A percentile compares a stretch with the other conserved stretches of the same genome.
phyloP scores from a whole-genome alignment of 225 moss, liverwort and hornwort species.

The Marchantia polymorpha region DNA sequence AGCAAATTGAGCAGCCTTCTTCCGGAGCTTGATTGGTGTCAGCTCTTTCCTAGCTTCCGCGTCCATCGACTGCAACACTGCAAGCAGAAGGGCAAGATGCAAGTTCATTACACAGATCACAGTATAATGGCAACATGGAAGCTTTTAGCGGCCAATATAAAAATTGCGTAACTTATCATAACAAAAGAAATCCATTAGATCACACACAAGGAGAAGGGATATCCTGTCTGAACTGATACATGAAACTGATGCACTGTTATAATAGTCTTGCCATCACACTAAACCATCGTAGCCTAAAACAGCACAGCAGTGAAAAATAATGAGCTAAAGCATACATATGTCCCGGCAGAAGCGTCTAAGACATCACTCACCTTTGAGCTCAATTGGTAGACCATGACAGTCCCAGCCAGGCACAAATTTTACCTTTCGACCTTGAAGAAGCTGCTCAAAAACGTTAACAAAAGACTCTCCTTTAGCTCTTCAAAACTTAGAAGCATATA shows the following conservation, averaged over 20 bases:
- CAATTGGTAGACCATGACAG: conserved; percentile 97
- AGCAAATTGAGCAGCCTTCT: conserved; percentile 96
- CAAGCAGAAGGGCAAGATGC: conserved; percentile 11
- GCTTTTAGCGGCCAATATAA: too few relatives aligned
- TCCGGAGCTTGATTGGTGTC: conserved; percentile 94
- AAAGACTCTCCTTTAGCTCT: neutral
- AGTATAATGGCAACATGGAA: too few relatives aligned
- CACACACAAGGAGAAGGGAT: too few relatives aligned
- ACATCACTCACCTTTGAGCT: conserved; percentile 68
- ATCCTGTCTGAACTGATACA: too few relatives aligned
- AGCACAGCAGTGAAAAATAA: neutral
- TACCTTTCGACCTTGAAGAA: conserved; percentile 91
- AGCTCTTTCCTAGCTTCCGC: conserved; percentile 73
- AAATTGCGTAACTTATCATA: neutral
- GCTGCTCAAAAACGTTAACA: conserved; percentile 44
- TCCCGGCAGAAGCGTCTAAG: neutral
- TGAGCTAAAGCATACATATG: neutral
- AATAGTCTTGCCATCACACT: too few relatives aligned
- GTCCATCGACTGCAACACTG: conserved; percentile 99
- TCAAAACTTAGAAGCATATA: neutral
- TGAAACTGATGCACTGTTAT: too few relatives aligned
- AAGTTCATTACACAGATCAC: neutral
- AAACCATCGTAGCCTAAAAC: too few relatives aligned
- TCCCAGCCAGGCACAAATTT: conserved; percentile 97
- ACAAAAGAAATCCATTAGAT: neutral